Evolutionary conservation across 768 basidiomycete genomes (phyloP), one percentile per base, ranked within the genome.

Genomic region (Auricularia sp.): DNA sequence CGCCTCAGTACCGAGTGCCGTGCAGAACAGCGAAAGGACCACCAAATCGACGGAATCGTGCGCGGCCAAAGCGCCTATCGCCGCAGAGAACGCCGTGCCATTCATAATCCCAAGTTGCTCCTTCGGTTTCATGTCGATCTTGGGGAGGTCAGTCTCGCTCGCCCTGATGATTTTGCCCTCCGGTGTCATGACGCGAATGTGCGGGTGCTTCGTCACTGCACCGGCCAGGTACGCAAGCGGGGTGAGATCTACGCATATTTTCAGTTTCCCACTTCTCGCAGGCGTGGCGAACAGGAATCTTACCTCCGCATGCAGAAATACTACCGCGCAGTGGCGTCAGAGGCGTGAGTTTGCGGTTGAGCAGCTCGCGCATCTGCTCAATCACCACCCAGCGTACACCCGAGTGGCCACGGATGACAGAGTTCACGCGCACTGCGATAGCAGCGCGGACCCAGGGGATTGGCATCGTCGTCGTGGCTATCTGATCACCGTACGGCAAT

Each of bases 381-480:
- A 94, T 83, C 61, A 94, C 82, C 66, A 87, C 84, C 82, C 86
- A 86, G 42, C 92, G 83, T 11, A 95, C 85, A 42, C 89, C 93
- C 24, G 90, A 92, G 75, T 94, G 93, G 0, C 92, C 92, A 5
- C 92, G 87, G 64, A 92, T 85, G 54, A 95, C 83, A 3, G 90
- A 92, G 75, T 94, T 95, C 81, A 91, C 88, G 68, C 92, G 90
- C 69, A 95, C 81, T 10, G 92, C 76, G 70, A 94, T 92, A 1
- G 92, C 90, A 11, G 88, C 92, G 63, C 92, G 86, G 42, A 93
- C 91, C 89, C 93, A 93, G 2, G 89, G 78, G 66, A 90, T 87
- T 3, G 92, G 92, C 90, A 94, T 93, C 65, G 81, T 85, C 36
- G 83, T 82, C 8, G 85, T 82, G 11, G 81, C 75, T 10, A 87